These are phyloP conservation scores for Suillus americanus DNA, from an alignment of 768 basidiomycete genomes.

Conservation along the genomic window DNA sequence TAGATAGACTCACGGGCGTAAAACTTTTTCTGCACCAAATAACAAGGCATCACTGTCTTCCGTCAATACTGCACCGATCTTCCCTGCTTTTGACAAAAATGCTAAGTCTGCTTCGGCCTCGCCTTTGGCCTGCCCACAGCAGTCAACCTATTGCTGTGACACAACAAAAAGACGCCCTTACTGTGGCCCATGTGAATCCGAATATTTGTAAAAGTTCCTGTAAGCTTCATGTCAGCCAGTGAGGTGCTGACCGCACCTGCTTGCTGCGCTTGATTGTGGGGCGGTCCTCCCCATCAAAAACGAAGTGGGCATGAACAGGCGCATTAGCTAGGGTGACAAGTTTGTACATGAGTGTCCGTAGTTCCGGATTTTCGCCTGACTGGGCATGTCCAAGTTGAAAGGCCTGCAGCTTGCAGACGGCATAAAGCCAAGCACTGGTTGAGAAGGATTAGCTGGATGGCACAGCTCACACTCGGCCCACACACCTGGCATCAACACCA, in stretches of 20 bases:
- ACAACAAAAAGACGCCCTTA: constrained; percentile 1
- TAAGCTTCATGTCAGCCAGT: constrained; percentile 25
- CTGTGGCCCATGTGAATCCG: constrained; percentile 37
- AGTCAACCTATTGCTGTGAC: too few species aligned
- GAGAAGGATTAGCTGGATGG: neutral
- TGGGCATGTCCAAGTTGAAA: constrained; percentile 17
- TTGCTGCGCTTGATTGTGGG: too few species aligned
- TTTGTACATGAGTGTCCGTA: constrained; percentile 44
- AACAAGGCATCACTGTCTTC: constrained; percentile 3
- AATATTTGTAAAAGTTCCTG: constrained; percentile 39
- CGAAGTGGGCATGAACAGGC: constrained; percentile 43
- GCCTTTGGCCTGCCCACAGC: too few species aligned
- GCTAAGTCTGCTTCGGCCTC: constrained; percentile 10
- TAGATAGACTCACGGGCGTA: constrained; percentile 6
- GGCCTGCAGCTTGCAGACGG: neutral
- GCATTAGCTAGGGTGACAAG: constrained; percentile 36
- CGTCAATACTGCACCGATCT: constrained; percentile 1
- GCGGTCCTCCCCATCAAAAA: constrained; percentile 50
- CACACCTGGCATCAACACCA: too few species aligned
- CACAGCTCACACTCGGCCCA: too few species aligned
- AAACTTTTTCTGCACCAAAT: constrained; percentile 3
- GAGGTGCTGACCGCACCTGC: constrained; percentile 27
- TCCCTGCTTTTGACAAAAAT: constrained; percentile 1
- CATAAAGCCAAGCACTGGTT: constrained; percentile 14
- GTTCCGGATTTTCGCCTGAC: constrained; percentile 42